Conservation (phyloP, 805 yeast genomes). For the Sugiyamaella lignohabitans region DNA sequence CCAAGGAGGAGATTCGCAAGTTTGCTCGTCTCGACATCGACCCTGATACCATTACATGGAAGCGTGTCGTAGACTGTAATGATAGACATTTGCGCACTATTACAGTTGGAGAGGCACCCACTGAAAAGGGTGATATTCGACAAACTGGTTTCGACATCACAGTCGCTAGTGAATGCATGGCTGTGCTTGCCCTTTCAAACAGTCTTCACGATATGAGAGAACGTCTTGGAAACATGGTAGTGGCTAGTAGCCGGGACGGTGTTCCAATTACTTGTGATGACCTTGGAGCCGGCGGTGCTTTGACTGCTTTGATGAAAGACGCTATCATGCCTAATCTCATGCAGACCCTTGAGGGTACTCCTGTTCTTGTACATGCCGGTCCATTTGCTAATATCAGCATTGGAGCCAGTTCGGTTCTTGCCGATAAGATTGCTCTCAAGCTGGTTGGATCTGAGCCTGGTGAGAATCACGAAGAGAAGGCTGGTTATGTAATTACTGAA, state of each 20-base stretch:
- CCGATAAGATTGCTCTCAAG: constrained; percentile 88
- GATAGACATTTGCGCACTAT: constrained; percentile 86
- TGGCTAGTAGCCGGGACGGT: constrained; percentile 70
- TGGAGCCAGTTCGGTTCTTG: constrained; percentile 92
- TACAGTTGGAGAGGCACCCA: constrained; percentile 86
- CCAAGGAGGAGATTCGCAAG: constrained; percentile 61
- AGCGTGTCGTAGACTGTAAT: constrained; percentile 90
- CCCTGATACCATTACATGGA: constrained; percentile 84
- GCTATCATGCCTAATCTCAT: constrained; percentile 93
- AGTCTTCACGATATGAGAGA: constrained; percentile 76
- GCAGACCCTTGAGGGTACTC: constrained; percentile 98
- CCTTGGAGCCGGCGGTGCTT: constrained; percentile 91
- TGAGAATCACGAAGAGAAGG: constrained; percentile 30
- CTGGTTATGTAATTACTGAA: constrained; percentile 90
- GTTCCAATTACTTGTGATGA: constrained; percentile 91
- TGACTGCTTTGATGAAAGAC: constrained; percentile 89
- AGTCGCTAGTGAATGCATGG: constrained; percentile 96
- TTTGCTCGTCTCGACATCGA: constrained; percentile 86
- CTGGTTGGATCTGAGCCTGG: constrained; percentile 63
- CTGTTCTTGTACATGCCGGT: constrained; percentile 96
- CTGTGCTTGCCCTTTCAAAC: constrained; percentile 78
- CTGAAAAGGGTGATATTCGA: constrained; percentile 84
- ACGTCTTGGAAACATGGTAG: constrained; percentile 83
- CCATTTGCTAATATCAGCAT: constrained; percentile 97
- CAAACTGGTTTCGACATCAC: constrained; percentile 92